These are phyloP conservation scores for Pseudonitzschia delicatissima DNA, from an alignment of 108 stramenopile species.

Conservation along the genomic window DNA sequence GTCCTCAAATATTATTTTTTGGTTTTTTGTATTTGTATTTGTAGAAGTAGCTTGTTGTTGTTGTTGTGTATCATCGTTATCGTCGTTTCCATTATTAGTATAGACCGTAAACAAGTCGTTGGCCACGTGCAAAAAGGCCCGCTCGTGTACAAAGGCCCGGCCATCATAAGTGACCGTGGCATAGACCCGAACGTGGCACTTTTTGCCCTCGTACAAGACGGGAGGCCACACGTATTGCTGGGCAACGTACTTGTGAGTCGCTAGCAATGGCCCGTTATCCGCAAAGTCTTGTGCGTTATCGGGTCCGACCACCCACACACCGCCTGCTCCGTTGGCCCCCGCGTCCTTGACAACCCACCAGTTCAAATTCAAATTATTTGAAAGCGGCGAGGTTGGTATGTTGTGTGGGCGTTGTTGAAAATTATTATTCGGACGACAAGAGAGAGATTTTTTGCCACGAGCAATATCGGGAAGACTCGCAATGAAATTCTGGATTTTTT, in stretches of 20 bases:
- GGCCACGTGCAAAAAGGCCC: constrained; percentile 82
- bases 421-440: background rate
- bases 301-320: constrained; percentile 74
- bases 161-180: constrained; percentile 59
- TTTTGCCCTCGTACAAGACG: constrained; percentile 55
- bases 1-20: too few relatives aligned
- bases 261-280: constrained; percentile 21
- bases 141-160: constrained; percentile 70
- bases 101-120: constrained; percentile 59
- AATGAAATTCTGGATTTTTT: too few relatives aligned
- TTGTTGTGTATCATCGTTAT: constrained; percentile 2
- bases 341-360: constrained; percentile 87
- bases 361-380: too few relatives aligned
- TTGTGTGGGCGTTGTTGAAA: background rate
- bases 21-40: too few relatives aligned
- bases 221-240: constrained; percentile 83
- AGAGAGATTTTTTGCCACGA: background rate
- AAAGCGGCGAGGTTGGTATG: too few relatives aligned
- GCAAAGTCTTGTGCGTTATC: constrained; percentile 41
- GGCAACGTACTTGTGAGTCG: constrained; percentile 64
- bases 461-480: too few relatives aligned
- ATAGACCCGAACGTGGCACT: constrained; percentile 85
- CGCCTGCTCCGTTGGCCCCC: constrained; percentile 76
- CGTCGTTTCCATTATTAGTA: background rate
- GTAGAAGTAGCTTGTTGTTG: background rate